phyloP scores from a whole-genome alignment of 345 rosid species.

The Eucalyptus curtisii region DNA sequence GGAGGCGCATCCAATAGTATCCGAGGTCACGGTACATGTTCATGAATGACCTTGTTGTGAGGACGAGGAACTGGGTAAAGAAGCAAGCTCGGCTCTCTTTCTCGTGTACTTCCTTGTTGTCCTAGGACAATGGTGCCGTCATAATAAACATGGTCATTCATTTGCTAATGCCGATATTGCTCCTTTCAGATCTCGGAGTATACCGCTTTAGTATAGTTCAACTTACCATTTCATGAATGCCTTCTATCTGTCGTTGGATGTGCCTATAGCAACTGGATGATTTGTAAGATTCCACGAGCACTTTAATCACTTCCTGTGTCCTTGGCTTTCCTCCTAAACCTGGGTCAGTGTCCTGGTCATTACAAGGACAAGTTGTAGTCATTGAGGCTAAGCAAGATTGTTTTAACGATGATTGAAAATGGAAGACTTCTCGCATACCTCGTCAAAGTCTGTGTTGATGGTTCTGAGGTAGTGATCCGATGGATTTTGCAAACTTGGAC shows the following conservation, averaged over 20 bases:
- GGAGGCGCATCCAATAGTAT: constrained; percentile 1
- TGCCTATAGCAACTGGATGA: constrained; percentile 8
- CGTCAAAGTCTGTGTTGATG: constrained; percentile 31
- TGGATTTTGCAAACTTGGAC: constrained; percentile 35
- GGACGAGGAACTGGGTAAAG: constrained; percentile 16
- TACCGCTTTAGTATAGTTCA: neutral
- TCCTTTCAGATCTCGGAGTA: neutral
- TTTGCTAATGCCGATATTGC: neutral
- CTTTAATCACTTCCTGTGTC: constrained; percentile 14
- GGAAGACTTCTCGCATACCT: neutral
- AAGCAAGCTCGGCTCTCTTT: constrained; percentile 12
- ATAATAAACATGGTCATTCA: neutral
- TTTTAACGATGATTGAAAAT: neutral
- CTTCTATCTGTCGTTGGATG: constrained; percentile 8
- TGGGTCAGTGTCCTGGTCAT: neutral
- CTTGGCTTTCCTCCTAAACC: neutral
- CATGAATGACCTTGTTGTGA: constrained; percentile 32
- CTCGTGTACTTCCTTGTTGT: neutral
- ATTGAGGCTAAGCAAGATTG: neutral
- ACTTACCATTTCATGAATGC: constrained; percentile 17
- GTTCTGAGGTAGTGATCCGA: constrained; percentile 46
- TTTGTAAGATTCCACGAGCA: constrained; percentile 21
- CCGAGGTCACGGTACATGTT: constrained; percentile 8
- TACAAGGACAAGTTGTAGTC: neutral
- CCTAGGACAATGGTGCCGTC: neutral